Evolutionary conservation across 306 rosid genomes (phyloP).

Genomic region (Alnus rubra): DNA sequence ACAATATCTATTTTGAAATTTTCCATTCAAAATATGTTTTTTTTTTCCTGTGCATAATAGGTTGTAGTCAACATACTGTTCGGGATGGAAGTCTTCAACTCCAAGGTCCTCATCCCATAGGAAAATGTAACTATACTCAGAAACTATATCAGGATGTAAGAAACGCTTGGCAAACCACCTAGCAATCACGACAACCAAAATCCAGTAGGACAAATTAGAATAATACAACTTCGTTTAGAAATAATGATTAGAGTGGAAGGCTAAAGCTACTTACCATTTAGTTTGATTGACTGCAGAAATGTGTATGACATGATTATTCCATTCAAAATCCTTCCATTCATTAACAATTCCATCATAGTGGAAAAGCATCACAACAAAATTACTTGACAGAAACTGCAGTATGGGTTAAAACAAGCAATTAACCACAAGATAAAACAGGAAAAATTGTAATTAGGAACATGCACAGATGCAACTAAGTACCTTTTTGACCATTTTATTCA

Average conservation of each 20-base stretch:
- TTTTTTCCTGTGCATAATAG: not conserved
- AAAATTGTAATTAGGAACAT: slow-evolving; percentile 10
- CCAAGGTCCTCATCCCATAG: slow-evolving; percentile 99
- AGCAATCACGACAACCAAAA: slow-evolving; percentile 28
- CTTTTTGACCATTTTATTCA: slow-evolving; percentile 77
- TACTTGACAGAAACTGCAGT: slow-evolving; percentile 66
- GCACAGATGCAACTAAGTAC: slow-evolving; percentile 29
- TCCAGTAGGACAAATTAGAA: slow-evolving; percentile 10
- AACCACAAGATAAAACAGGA: slow-evolving; percentile 1
- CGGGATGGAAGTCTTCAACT: slow-evolving; percentile 72
- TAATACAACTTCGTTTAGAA: slow-evolving; percentile 6
- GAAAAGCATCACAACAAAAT: slow-evolving; percentile 77
- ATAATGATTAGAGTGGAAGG: slow-evolving; percentile 15
- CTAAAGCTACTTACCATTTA: slow-evolving; percentile 60
- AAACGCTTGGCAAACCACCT: slow-evolving; percentile 99
- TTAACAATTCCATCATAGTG: slow-evolving; percentile 81
- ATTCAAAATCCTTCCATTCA: slow-evolving; percentile 61
- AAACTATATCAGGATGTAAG: slow-evolving; percentile 93
- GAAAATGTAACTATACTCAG: slow-evolving; percentile 74
- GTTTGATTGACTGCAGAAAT: slow-evolving; percentile 65
- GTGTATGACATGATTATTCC: slow-evolving; percentile 68
- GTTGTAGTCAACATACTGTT: slow-evolving; percentile 46
- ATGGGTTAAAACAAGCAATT: slow-evolving; percentile 6
- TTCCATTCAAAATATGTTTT: not conserved
- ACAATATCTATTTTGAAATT: not conserved